Percentiles rank a stretch among this genome's conserved stretches.
These are phyloP conservation scores for Poa annua DNA, from an alignment of 176 grass and related monocot genomes.

Conservation along the genomic window DNA sequence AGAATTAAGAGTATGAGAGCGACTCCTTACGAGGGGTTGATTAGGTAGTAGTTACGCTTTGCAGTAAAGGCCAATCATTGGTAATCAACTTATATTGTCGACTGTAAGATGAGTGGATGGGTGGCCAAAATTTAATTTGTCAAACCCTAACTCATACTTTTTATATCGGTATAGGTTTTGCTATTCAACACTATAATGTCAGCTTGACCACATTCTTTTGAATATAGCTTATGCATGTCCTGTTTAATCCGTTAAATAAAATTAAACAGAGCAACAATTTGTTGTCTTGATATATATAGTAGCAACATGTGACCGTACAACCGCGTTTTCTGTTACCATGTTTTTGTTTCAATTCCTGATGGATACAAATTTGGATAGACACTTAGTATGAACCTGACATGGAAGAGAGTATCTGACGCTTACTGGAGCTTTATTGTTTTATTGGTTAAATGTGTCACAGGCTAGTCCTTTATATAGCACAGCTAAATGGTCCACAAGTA, in stretches of 20 bases:
- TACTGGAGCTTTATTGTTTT: no score
- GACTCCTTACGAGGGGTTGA: no score
- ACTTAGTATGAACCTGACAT: not conserved
- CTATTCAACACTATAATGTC: not conserved
- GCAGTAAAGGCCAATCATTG: no score
- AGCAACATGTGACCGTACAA: not conserved
- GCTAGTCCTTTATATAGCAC: no score
- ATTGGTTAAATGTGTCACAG: no score
- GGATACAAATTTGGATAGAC: not conserved
- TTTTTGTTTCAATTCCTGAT: not conserved
- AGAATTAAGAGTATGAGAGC: no score
- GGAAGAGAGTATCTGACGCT: no score
- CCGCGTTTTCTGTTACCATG: not conserved
- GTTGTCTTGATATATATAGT: not conserved
- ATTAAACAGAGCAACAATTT: not conserved
- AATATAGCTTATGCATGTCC: not conserved
- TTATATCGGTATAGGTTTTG: not conserved
- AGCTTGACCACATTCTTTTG: not conserved
- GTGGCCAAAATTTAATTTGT: no score
- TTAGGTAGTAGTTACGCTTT: no score
- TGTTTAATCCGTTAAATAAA: slow-evolving; percentile 13
- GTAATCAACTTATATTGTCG: no score
- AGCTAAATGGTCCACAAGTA: no score
- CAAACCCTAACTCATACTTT: not conserved
- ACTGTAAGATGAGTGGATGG: no score